A percentile compares a stretch with the other conserved stretches of the same genome.
These are phyloP conservation scores for Leishmania tropica DNA, from an alignment of 208 protist species.

Conservation along the genomic window DNA sequence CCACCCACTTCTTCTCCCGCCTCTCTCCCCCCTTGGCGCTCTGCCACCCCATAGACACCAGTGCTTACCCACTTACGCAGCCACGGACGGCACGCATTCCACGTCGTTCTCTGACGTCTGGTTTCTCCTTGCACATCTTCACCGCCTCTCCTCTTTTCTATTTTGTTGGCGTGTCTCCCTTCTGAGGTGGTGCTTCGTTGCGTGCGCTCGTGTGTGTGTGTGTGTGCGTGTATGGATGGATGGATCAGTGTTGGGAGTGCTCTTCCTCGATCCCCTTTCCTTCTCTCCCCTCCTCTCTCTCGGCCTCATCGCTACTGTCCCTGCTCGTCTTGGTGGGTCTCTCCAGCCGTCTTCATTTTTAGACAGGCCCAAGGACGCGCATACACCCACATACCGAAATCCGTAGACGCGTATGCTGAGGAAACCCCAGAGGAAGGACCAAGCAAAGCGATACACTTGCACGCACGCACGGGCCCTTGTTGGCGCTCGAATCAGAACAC, in stretches of 20 bases:
- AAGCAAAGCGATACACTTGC: background rate
- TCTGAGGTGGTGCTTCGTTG: too few species aligned
- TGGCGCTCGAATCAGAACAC: background rate
- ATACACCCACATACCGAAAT: background rate
- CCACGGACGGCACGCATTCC: background rate
- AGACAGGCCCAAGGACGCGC: background rate
- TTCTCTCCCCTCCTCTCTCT: background rate
- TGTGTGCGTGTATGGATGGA: background rate
- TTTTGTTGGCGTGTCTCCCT: background rate
- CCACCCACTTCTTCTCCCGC: background rate
- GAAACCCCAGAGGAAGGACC: too few species aligned
- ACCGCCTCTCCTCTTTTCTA: background rate
- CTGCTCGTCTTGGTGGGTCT: background rate
- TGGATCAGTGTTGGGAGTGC: background rate
- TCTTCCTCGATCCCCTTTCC: background rate
- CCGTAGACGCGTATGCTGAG: too few species aligned
- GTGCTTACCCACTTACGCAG: background rate
- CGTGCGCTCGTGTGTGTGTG: background rate
- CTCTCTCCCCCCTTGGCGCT: background rate
- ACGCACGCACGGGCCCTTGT: background rate
- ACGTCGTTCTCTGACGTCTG: background rate
- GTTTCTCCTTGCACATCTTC: background rate
- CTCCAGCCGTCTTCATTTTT: background rate
- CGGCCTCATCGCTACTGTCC: background rate
- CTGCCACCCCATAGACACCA: background rate